A percentile compares a stretch with the other conserved stretches of the same genome.
Conservation (phyloP, 306 rosid species). For the Spatholobus suberectus region DNA sequence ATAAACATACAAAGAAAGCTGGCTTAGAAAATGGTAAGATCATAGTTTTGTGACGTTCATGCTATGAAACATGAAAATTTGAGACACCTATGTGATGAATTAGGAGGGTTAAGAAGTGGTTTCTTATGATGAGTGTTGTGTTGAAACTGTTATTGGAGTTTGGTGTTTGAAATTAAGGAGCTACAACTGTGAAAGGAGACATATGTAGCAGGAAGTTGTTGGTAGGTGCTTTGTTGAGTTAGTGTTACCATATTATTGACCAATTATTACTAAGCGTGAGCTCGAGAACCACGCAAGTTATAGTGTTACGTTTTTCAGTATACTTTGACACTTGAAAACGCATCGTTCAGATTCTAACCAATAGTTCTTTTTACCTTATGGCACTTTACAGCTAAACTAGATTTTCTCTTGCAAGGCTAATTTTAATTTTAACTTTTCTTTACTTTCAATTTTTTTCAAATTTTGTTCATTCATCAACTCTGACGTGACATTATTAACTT, state of each 20-base stretch:
- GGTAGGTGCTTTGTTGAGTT: conserved; percentile 24
- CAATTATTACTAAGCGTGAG: not conserved
- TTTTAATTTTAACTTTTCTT: too few species aligned
- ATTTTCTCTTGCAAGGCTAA: not conserved
- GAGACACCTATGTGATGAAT: conserved; percentile 32
- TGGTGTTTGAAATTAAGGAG: conserved; percentile 22
- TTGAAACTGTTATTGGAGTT: not conserved
- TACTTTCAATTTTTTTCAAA: too few species aligned
- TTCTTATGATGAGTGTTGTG: not conserved
- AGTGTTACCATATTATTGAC: not conserved
- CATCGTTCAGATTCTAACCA: not conserved
- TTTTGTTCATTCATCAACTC: too few species aligned
- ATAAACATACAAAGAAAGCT: not conserved
- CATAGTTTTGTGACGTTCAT: not conserved
- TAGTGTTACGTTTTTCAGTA: not conserved
- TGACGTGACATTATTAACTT: too few species aligned
- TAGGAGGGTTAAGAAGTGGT: not conserved
- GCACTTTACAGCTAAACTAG: not conserved
- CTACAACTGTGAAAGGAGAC: not conserved
- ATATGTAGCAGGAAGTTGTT: conserved; percentile 15
- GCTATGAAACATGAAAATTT: conserved; percentile 21
- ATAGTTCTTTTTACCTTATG: not conserved
- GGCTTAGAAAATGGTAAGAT: not conserved
- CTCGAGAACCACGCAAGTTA: not conserved
- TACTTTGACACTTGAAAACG: conserved; percentile 15